These are phyloP conservation scores for Adiantum capillusveneris DNA, from an alignment of 75 land plant species.

Conservation along the genomic window DNA sequence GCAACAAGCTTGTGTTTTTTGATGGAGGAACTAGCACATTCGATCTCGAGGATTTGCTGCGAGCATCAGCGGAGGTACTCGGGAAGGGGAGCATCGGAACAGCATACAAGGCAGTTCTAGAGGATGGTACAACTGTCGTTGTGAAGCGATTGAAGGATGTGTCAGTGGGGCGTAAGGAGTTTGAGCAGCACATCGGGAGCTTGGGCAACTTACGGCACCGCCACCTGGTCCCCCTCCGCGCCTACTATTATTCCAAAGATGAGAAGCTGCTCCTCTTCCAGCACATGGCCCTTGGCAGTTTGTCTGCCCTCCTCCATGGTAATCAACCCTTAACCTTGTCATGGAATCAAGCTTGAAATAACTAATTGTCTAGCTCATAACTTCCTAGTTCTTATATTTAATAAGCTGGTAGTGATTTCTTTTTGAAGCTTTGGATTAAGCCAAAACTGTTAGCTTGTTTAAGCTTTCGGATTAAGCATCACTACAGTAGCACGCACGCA, in stretches of 20 bases:
- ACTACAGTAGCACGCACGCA: too few relatives aligned
- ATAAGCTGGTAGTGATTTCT: too few relatives aligned
- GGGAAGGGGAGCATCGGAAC: slow-evolving; percentile 81
- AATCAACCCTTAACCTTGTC: slow-evolving; percentile 7
- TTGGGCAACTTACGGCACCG: slow-evolving; percentile 53
- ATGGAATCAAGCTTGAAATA: too few relatives aligned
- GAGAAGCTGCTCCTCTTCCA: slow-evolving; percentile 85
- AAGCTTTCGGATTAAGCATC: too few relatives aligned
- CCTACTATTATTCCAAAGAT: slow-evolving; percentile 76
- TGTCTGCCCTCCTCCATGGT: slow-evolving; percentile 68
- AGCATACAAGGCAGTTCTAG: slow-evolving; percentile 68
- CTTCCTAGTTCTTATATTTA: too few relatives aligned
- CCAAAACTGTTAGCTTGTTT: too few relatives aligned
- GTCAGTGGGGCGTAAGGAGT: slow-evolving; percentile 39
- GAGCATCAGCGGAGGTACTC: slow-evolving; percentile 84
- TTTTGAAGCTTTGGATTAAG: too few relatives aligned
- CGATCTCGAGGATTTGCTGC: slow-evolving; percentile 74
- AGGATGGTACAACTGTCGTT: slow-evolving; percentile 67
- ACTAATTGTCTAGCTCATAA: too few relatives aligned
- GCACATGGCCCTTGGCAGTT: slow-evolving; percentile 54
- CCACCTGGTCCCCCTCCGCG: slow-evolving; percentile 55
- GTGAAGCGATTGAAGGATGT: slow-evolving; percentile 80
- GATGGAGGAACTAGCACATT: slow-evolving; percentile 43
- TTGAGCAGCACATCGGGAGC: slow-evolving; percentile 37
- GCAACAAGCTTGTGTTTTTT: slow-evolving; percentile 69